A percentile compares a stretch with the other conserved stretches of the same genome.
phyloP scores from a whole-genome alignment of 805 yeast species.

The Yarrowia alimentaria region DNA sequence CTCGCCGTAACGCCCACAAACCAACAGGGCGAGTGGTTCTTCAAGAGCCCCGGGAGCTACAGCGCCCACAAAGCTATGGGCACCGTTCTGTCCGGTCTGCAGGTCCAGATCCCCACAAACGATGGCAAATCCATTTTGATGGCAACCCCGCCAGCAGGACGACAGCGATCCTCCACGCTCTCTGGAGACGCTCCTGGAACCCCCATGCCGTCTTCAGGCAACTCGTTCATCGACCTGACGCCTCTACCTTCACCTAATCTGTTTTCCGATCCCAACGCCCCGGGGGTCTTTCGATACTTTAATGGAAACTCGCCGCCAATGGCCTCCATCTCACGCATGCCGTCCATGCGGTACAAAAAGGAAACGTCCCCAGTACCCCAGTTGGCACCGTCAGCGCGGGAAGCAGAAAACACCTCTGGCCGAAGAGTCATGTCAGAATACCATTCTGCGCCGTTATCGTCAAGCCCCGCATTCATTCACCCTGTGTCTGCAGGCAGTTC shows the following conservation, averaged over 20 bases:
- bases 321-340: constrained; percentile 28
- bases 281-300: constrained; percentile 24
- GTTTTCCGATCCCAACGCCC: constrained; percentile 29
- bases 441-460: background rate
- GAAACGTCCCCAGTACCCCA: constrained; percentile 11
- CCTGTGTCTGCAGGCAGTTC: background rate
- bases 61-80: constrained; percentile 11
- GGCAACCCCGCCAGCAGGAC: background rate
- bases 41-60: constrained; percentile 5
- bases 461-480: too few relatives aligned
- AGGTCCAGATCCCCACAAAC: constrained; percentile 6
- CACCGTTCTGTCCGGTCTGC: constrained; percentile 3
- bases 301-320: constrained; percentile 27
- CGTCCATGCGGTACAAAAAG: constrained; percentile 23
- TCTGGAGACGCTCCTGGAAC: constrained; percentile 4
- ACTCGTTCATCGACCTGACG: constrained; percentile 33
- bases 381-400: constrained; percentile 5
- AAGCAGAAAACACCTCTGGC: constrained; percentile 1
- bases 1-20: constrained; percentile 18
- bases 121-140: constrained; percentile 1
- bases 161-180: constrained; percentile 1
- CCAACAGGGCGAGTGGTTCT: constrained; percentile 21
- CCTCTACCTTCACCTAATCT: constrained; percentile 35
- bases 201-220: too few relatives aligned
- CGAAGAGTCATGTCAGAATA: constrained; percentile 15